Conservation (phyloP, 73 alveolate genomes). For the Stentor coeruleus region DNA sequence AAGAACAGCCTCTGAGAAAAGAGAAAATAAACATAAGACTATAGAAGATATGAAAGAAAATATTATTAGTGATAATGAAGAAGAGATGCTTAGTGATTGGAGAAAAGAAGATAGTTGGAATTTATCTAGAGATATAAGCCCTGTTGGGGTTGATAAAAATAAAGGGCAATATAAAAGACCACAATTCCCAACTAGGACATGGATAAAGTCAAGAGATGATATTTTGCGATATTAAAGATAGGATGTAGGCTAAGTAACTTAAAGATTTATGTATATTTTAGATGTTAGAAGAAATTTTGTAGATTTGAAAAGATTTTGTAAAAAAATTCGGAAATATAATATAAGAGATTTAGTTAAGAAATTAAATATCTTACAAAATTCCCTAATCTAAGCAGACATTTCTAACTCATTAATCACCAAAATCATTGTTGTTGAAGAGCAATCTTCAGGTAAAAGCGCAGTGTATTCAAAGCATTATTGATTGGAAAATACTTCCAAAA, state of each 20-base stretch:
- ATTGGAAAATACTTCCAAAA: slow-evolving; percentile 86
- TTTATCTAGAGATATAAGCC: slow-evolving; percentile 24
- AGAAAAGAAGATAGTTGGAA: slow-evolving; percentile 15
- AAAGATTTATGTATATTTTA: too few relatives aligned
- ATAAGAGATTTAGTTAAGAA: not conserved
- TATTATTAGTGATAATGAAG: not conserved
- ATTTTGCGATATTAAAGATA: too few relatives aligned
- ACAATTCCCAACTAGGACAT: not conserved
- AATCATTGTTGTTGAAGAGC: slow-evolving; percentile 63
- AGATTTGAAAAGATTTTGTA: too few relatives aligned
- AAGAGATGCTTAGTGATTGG: not conserved
- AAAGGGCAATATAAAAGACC: not conserved
- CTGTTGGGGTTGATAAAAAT: not conserved
- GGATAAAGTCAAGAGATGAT: not conserved
- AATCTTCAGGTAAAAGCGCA: slow-evolving; percentile 67
- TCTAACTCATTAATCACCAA: slow-evolving; percentile 28
- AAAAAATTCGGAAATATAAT: not conserved
- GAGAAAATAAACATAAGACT: not conserved
- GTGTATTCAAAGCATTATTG: slow-evolving; percentile 89
- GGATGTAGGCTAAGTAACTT: too few relatives aligned
- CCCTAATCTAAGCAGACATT: not conserved
- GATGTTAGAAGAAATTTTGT: too few relatives aligned
- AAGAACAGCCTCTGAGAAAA: not conserved
- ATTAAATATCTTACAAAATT: too few relatives aligned
- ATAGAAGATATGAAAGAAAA: not conserved